Evolutionary conservation across 1,139 yeast genomes (phyloP).

Genomic region (Kurtzmaniella quercitrusa): DNA sequence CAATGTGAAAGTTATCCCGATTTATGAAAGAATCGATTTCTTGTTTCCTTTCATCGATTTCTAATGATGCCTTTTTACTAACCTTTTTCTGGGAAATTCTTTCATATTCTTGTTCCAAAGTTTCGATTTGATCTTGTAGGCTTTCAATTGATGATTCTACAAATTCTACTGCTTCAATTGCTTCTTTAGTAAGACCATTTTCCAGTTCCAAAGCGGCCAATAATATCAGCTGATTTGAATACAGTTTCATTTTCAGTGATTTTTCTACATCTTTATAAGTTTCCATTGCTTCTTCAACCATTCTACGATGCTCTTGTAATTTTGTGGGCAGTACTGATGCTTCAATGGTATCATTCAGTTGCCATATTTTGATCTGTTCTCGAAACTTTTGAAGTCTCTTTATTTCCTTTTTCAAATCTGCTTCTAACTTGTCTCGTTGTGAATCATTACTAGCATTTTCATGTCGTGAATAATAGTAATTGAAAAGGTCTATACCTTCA

Average conservation of each 20-base stretch:
- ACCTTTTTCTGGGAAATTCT: slow-evolving; percentile 37
- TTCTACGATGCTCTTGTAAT: slow-evolving; percentile 37
- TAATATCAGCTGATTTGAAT: slow-evolving; percentile 45
- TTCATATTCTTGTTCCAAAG: slow-evolving; percentile 33
- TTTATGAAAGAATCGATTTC: slow-evolving; percentile 34
- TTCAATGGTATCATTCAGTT: slow-evolving; percentile 40
- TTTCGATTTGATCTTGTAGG: slow-evolving; percentile 32
- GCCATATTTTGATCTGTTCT: slow-evolving; percentile 96
- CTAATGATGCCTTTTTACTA: slow-evolving; percentile 34
- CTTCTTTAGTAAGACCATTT: slow-evolving; percentile 29
- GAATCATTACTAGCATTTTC: slow-evolving; percentile 80
- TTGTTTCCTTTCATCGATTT: slow-evolving; percentile 40
- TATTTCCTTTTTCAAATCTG: slow-evolving; percentile 91
- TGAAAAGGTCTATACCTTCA: slow-evolving; percentile 86
- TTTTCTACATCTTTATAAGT: slow-evolving; percentile 46
- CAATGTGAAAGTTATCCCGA: slow-evolving; percentile 37
- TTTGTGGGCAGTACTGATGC: slow-evolving; percentile 38
- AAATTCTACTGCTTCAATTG: slow-evolving; percentile 30
- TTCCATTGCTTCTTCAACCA: slow-evolving; percentile 49
- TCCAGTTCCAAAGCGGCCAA: slow-evolving; percentile 38
- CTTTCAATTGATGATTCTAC: slow-evolving; percentile 28
- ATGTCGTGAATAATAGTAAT: slow-evolving; percentile 43
- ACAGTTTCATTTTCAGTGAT: slow-evolving; percentile 41
- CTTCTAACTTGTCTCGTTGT: slow-evolving; percentile 90
- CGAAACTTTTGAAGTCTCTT: slow-evolving; percentile 91